Evolutionary conservation across 345 rosid genomes (phyloP).

Genomic region (Eucalyptus curtisii): DNA sequence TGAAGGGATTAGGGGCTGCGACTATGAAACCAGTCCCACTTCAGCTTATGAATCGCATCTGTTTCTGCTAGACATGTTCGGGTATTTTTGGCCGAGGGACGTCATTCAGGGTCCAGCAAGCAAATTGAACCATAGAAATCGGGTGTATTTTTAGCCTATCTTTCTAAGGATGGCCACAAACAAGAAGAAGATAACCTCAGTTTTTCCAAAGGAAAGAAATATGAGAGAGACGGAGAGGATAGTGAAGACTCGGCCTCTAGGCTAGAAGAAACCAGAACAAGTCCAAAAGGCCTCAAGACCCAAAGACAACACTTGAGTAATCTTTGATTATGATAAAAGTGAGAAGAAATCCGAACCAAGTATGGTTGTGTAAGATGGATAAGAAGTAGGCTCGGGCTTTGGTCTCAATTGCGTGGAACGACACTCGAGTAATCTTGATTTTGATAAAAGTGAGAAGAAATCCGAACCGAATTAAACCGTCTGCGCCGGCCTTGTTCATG

Average conservation of each 20-base stretch:
- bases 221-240: neutral
- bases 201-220: neutral
- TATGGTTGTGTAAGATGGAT: neutral
- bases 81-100: neutral
- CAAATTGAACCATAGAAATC: neutral
- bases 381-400: too few relatives aligned
- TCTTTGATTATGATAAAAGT: neutral
- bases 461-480: neutral
- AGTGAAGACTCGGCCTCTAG: neutral
- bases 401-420: neutral
- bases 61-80: neutral
- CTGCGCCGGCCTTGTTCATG: neutral
- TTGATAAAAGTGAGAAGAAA: neutral
- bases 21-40: neutral
- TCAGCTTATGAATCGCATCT: neutral
- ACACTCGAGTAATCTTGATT: neutral
- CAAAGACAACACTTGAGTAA: neutral
- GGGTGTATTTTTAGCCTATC: neutral
- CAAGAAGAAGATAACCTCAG: neutral
- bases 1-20: neutral
- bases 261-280: neutral
- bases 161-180: neutral
- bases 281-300: neutral
- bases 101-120: neutral
- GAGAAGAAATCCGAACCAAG: neutral